Evolutionary conservation across 805 yeast genomes (phyloP), one percentile per base, ranked within the genome.

Genomic region (Wickerhamomyces kurtzmanii): DNA sequence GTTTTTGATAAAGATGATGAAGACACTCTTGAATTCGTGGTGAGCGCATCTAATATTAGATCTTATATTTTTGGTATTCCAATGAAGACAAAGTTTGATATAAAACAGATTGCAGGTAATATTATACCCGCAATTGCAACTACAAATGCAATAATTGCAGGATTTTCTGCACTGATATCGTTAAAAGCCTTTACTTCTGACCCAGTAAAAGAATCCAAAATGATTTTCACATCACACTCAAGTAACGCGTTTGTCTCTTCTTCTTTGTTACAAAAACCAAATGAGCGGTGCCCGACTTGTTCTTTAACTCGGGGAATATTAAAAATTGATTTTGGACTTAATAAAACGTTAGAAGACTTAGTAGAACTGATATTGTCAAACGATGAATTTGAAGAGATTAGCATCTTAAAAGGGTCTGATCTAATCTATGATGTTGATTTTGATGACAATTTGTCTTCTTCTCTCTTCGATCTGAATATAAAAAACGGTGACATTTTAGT

Each of bases 101-200:
- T 82, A 36, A 91, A 91, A 50, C 93, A 82, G 45, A 86, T 89
- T 38, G 98, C 98, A 0, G 99, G 99, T 5, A 91, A 89, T 52
- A 91, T 91, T 43, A 91, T 91, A 22, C 98, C 99, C 0, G 98
- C 98, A 0, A 87, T 93, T 41, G 97, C 98, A 5, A 91, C 98
- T 2, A 89, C 96, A 4, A 91, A 91, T 51, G 97, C 98, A 1
- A 78, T 91, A 10, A 77, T 91, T 41, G 86, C 96, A 0, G 98
- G 98, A 0, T 68, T 85, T 39, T 79, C 91, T 11, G 76, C 86
- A 4, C 49, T 89, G 22, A 72, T 78, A 21, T 80, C 94, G 0
- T 55, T 86, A 26, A 69, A 71, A 49, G 50, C 72, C 30, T 43
- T 79, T 25, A 42, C 39, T 31, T 43, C 22, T 48, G 51, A 53